Evolutionary conservation across 2,329 filamentous ascomycete genomes (phyloP).

Genomic region (Pseudopyrenochaeta lycopersici): DNA sequence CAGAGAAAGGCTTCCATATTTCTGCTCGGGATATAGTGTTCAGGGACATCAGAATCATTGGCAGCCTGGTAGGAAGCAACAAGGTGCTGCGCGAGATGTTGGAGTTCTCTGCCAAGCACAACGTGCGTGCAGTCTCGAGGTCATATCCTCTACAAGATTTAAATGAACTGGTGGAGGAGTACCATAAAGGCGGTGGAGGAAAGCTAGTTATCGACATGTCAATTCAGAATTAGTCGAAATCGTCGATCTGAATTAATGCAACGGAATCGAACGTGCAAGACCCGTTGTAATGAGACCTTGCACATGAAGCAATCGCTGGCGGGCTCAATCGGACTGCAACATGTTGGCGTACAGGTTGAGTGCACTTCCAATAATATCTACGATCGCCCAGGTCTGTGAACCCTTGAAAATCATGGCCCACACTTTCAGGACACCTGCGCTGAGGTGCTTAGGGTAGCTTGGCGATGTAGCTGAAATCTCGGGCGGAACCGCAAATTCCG

Average conservation of each 20-base stretch:
- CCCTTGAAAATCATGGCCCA: slow-evolving; percentile 55
- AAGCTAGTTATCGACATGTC: slow-evolving; percentile 57
- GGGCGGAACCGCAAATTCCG: slow-evolving; percentile 43
- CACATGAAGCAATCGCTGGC: neutral
- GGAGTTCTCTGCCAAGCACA: slow-evolving; percentile 48
- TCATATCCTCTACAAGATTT: slow-evolving; percentile 47
- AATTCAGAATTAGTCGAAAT: slow-evolving; percentile 12
- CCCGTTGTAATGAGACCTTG: neutral
- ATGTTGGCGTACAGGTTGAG: slow-evolving; percentile 55
- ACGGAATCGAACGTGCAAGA: neutral
- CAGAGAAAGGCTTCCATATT: slow-evolving; percentile 55
- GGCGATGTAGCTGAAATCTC: slow-evolving; percentile 43
- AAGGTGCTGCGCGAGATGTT: slow-evolving; percentile 52
- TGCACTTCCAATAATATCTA: slow-evolving; percentile 52
- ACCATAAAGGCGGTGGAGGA: slow-evolving; percentile 55
- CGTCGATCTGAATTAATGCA: neutral
- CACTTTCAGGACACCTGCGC: slow-evolving; percentile 52
- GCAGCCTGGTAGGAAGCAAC: slow-evolving; percentile 55
- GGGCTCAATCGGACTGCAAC: slow-evolving; percentile 45
- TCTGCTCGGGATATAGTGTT: slow-evolving; percentile 55
- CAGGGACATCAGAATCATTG: slow-evolving; percentile 54
- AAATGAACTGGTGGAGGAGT: slow-evolving; percentile 56
- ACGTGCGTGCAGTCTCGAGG: slow-evolving; percentile 46
- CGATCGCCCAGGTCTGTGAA: slow-evolving; percentile 55
- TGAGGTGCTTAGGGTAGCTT: slow-evolving; percentile 46